phyloP scores from a whole-genome alignment of 768 basidiomycete species.

The Wakefieldia striispora region DNA sequence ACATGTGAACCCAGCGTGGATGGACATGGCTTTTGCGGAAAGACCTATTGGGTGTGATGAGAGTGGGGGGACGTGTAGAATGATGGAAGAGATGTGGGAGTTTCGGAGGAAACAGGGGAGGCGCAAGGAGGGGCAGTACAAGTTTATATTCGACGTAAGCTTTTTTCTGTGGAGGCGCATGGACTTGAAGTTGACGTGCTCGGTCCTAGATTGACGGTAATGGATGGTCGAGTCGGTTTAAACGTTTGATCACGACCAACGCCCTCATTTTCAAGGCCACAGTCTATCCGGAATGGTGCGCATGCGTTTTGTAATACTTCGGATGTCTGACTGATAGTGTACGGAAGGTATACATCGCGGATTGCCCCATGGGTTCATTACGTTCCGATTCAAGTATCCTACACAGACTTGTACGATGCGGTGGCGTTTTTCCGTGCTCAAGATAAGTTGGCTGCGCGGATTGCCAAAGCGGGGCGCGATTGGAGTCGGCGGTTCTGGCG shows the following conservation, averaged over 20 bases:
- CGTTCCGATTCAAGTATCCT: slow-evolving; percentile 63
- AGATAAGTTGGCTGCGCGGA: slow-evolving; percentile 54
- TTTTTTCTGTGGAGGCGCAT: neutral
- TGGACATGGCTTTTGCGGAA: slow-evolving; percentile 61
- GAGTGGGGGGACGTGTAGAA: slow-evolving; percentile 33
- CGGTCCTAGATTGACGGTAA: slow-evolving; percentile 49
- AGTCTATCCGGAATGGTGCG: slow-evolving; percentile 72
- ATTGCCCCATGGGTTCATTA: slow-evolving; percentile 74
- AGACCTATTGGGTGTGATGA: slow-evolving; percentile 41
- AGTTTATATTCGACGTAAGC: slow-evolving; percentile 58
- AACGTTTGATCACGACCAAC: slow-evolving; percentile 59
- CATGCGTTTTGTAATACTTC: no score
- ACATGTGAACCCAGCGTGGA: slow-evolving; percentile 49
- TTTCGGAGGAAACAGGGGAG: slow-evolving; percentile 45
- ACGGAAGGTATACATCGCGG: slow-evolving; percentile 50
- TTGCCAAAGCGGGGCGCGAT: slow-evolving; percentile 52
- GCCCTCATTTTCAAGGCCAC: slow-evolving; percentile 68
- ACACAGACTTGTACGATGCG: slow-evolving; percentile 67
- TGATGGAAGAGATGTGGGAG: slow-evolving; percentile 46
- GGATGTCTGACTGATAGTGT: neutral
- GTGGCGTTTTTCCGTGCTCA: slow-evolving; percentile 73
- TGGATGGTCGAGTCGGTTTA: slow-evolving; percentile 72
- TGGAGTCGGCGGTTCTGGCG: slow-evolving; percentile 64
- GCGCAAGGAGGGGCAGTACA: slow-evolving; percentile 54
- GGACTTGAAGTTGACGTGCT: no score